Percentiles rank a stretch among this genome's conserved stretches.
Evolutionary conservation across 805 yeast genomes (phyloP).

Genomic region (Candida taoyuanica): DNA sequence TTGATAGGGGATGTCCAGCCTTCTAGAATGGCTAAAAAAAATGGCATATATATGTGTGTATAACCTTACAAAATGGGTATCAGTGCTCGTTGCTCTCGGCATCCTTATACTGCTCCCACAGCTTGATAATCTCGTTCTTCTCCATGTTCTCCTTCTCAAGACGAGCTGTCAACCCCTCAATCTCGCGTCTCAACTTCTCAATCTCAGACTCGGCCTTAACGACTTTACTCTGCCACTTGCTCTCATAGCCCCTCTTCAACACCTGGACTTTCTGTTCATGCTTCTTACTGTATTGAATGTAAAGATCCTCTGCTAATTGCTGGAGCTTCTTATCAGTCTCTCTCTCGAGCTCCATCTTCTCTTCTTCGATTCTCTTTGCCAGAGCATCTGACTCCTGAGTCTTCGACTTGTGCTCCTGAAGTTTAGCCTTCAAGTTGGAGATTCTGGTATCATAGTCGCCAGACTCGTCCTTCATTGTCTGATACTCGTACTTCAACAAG

Average conservation of each 20-base stretch:
- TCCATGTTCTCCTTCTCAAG: conserved; percentile 50
- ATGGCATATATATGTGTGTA: not conserved
- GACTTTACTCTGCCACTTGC: conserved; percentile 44
- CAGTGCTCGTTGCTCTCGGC: conserved; percentile 9
- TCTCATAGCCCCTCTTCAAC: conserved; percentile 54
- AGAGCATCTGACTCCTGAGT: conserved; percentile 23
- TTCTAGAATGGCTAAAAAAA: too few relatives aligned
- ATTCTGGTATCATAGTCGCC: conserved; percentile 24
- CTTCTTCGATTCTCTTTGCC: conserved; percentile 30
- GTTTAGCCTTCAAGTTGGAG: conserved; percentile 16
- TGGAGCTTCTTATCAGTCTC: conserved; percentile 52
- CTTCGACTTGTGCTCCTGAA: conserved; percentile 19
- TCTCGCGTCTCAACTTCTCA: conserved; percentile 43
- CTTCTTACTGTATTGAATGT: conserved; percentile 69
- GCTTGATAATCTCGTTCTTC: conserved; percentile 49
- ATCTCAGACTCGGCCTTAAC: conserved; percentile 39
- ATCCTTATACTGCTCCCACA: conserved; percentile 37
- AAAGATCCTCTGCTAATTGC: conserved; percentile 63
- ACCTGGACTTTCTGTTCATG: conserved; percentile 68
- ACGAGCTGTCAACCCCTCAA: conserved; percentile 46
- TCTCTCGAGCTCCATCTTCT: conserved; percentile 36
- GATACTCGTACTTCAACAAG: conserved; percentile 24
- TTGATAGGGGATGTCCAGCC: too few relatives aligned
- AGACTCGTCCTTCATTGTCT: conserved; percentile 23
- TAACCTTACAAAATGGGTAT: not conserved